phyloP scores from a whole-genome alignment of 2,329 filamentous ascomycete genomes.

The Pseudohalonectria lignicola region DNA sequence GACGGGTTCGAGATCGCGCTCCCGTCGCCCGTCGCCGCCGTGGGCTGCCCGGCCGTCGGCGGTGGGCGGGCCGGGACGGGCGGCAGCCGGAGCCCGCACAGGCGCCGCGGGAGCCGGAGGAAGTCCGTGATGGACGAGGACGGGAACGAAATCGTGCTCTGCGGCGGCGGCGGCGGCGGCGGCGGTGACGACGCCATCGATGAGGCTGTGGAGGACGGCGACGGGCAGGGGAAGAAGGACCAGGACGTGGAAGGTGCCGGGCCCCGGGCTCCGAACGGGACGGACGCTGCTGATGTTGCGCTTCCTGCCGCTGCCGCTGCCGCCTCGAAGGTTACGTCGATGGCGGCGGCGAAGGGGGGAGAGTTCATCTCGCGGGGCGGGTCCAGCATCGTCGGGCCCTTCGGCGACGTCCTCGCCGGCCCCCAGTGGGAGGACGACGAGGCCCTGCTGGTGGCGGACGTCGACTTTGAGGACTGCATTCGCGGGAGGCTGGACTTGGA shows the following conservation, averaged over 20 bases:
- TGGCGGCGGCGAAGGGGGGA: slow-evolving; percentile 4
- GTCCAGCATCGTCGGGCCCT: slow-evolving; percentile 68
- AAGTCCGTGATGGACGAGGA: slow-evolving; percentile 18
- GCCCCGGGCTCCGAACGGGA: not conserved
- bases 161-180: too few species aligned
- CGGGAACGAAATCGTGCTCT: slow-evolving; percentile 31
- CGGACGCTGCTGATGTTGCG: not conserved
- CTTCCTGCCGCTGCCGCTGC: not conserved
- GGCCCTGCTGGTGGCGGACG: slow-evolving; percentile 58
- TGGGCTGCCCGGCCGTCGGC: too few species aligned
- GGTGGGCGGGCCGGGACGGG: not conserved
- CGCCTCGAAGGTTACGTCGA: not conserved
- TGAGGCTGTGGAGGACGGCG: slow-evolving; percentile 5
- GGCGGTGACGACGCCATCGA: not conserved
- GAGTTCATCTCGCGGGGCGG: slow-evolving; percentile 62
- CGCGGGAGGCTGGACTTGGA: slow-evolving; percentile 74
- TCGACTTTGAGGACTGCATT: slow-evolving; percentile 82
- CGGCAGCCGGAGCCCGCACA: not conserved
- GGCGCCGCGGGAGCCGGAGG: not conserved
- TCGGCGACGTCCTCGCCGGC: slow-evolving; percentile 68
- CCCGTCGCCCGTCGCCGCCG: slow-evolving; percentile 15
- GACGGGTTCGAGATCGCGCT: slow-evolving; percentile 37
- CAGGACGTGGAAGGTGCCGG: not conserved
- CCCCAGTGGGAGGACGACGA: slow-evolving; percentile 75
- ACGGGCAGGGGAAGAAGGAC: slow-evolving; percentile 8